Base-by-base conservation (phyloP, 139 green algal genomes). In the Closterium sp. region DNA sequence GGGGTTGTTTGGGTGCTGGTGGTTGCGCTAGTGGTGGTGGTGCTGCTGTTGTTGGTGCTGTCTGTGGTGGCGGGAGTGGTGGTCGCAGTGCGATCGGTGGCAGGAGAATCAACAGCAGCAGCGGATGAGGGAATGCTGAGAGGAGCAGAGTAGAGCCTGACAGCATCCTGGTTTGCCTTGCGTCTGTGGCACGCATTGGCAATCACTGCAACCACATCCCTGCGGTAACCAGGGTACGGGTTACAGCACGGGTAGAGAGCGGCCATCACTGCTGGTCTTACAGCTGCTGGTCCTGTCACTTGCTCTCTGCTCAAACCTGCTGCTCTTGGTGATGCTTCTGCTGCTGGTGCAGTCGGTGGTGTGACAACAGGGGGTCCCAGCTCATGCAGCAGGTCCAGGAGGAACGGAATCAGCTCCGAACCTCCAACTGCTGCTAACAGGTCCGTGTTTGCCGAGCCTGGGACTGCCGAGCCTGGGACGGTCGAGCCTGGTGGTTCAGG, bases 201-300 rank as follows among this genome's bases (percentile, higher is more conserved):
- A 31, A 94, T 28, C 23, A 94, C 87, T 55, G 92, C 92, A 32
- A 94, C 92, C 34, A 94, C 31, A 23, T 93, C 92, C 34, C 81
- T 38, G 21, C 92, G 66, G 87, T 94, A 94, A 38, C 92, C 92
- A 21, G 30, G 21, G 64, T 92, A 92, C 31, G 36, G 83, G 30
- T 86, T 76, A 28, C 55, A 76, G 1, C 0, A 76, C 25, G 55
- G 55, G 55, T 76, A 76, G 16, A 76, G 55, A 76, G 55, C 55
- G 55, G 55, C 36, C 6, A 6, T 55, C 36, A 12, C 55, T 76
- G 55, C 12, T 76, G 55, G 16, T 76, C 16, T 76, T 76, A 3
- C 36, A 55, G 36, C 36, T 55, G 36, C 6, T 6, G n/a, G n/a
- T n/a, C n/a, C n/a, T n/a, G n/a, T n/a, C n/a, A n/a, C n/a, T n/a